Evolutionary conservation across 2,329 filamentous ascomycete species (phyloP).

Genomic region (Pyrenophora seminiperda): DNA sequence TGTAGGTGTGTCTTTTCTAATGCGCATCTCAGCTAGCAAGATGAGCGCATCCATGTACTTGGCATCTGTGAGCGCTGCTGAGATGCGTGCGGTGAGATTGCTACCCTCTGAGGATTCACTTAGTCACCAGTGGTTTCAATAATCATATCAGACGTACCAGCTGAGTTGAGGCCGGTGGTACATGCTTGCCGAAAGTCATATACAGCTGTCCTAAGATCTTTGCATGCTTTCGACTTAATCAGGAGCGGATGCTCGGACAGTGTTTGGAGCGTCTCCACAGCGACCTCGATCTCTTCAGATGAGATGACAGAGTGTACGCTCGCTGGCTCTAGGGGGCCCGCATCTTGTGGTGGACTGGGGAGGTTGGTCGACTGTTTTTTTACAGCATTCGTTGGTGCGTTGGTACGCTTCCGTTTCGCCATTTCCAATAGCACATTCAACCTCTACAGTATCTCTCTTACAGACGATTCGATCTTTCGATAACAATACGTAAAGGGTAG

Average conservation of each 20-base stretch:
- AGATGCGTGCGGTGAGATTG: conserved; percentile 70
- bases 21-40: conserved; percentile 71
- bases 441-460: background rate
- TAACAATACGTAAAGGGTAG: background rate
- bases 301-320: conserved; percentile 62
- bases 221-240: conserved; percentile 72
- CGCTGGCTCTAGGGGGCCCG: conserved; percentile 50
- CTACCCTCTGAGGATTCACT: conserved; percentile 53
- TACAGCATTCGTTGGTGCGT: conserved; percentile 22
- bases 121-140: background rate
- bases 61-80: conserved; percentile 67
- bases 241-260: conserved; percentile 64
- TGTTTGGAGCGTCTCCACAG: conserved; percentile 66
- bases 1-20: conserved; percentile 68
- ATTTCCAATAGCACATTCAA: conserved; percentile 13
- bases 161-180: conserved; percentile 67
- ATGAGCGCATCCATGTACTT: conserved; percentile 69
- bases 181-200: conserved; percentile 73
- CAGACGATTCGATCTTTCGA: too few species aligned
- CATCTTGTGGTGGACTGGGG: conserved; percentile 37
- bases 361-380: conserved; percentile 32
- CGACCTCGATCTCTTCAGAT: conserved; percentile 69
- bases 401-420: conserved; percentile 39
- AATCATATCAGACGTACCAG: conserved; percentile 44
- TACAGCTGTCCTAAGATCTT: conserved; percentile 68